Evolutionary conservation across 2,329 filamentous ascomycete genomes (phyloP).

Genomic region (Aspergillus fructus): DNA sequence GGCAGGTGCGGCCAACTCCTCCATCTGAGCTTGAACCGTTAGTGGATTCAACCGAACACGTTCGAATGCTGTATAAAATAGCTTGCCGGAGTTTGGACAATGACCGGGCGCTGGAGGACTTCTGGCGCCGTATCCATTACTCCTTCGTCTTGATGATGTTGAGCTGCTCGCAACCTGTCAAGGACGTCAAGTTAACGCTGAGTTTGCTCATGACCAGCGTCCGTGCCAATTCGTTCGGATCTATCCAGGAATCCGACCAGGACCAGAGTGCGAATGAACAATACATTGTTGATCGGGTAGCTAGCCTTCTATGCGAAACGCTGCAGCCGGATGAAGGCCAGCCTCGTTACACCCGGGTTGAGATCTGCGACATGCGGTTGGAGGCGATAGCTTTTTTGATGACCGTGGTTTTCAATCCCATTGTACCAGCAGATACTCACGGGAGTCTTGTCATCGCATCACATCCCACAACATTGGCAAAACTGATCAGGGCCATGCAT

Average conservation of each 20-base stretch:
- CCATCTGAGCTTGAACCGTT: slow-evolving; percentile 45
- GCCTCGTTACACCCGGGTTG: slow-evolving; percentile 36
- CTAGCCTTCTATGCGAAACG: slow-evolving; percentile 56
- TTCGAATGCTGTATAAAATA: slow-evolving; percentile 55
- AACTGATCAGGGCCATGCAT: slow-evolving; percentile 72
- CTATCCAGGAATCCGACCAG: slow-evolving; percentile 44
- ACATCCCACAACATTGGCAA: slow-evolving; percentile 69
- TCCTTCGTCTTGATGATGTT: slow-evolving; percentile 61
- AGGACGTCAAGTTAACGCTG: slow-evolving; percentile 56
- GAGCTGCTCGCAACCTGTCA: slow-evolving; percentile 56
- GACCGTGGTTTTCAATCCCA: slow-evolving; percentile 41
- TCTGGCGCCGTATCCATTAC: slow-evolving; percentile 59
- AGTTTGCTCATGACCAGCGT: slow-evolving; percentile 57
- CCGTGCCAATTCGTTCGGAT: slow-evolving; percentile 54
- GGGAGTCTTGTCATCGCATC: slow-evolving; percentile 64
- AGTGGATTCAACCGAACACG: slow-evolving; percentile 54
- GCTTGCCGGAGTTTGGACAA: slow-evolving; percentile 48
- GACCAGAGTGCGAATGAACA: slow-evolving; percentile 44
- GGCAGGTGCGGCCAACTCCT: slow-evolving; percentile 41
- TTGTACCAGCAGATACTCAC: slow-evolving; percentile 61
- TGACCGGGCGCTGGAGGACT: slow-evolving; percentile 43
- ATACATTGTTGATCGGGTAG: slow-evolving; percentile 57
- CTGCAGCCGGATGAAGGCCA: slow-evolving; percentile 48
- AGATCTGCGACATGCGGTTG: slow-evolving; percentile 44
- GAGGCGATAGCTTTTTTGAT: slow-evolving; percentile 47